Conservation (phyloP, 139 green algal species). For the Microglena sp. region DNA sequence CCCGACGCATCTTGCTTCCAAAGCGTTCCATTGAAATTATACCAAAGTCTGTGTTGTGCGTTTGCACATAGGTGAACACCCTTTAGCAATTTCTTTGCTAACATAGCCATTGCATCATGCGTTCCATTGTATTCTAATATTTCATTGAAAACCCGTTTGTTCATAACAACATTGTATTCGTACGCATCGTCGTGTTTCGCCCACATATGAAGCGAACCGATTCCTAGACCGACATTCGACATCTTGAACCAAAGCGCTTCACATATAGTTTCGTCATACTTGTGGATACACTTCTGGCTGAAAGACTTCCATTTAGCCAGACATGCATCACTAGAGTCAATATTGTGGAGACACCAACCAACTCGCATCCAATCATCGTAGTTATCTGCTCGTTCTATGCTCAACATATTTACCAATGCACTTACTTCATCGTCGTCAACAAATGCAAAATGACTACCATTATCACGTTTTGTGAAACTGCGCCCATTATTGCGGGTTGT, state of each 20-base stretch:
- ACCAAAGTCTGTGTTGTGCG: neutral
- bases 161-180: neutral
- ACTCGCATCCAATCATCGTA: neutral
- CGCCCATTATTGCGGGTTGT: too few relatives aligned
- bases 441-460: too few relatives aligned
- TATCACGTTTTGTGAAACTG: too few relatives aligned
- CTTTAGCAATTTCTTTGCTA: constrained; percentile 1
- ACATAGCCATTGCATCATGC: constrained; percentile 1
- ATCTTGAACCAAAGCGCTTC: neutral
- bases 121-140: constrained; percentile 1
- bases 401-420: neutral
- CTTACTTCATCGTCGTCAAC: too few relatives aligned
- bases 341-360: constrained; percentile 7
- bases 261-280: neutral
- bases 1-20: neutral
- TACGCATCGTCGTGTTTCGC: neutral
- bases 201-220: constrained; percentile 3
- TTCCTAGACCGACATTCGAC: neutral
- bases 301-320: neutral
- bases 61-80: neutral
- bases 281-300: neutral
- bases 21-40: neutral
- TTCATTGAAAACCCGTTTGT: neutral
- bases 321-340: neutral
- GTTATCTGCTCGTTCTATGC: neutral